These are phyloP conservation scores for Strobilomyces echinocephalus DNA, from an alignment of 768 basidiomycete species.

Conservation along the genomic window DNA sequence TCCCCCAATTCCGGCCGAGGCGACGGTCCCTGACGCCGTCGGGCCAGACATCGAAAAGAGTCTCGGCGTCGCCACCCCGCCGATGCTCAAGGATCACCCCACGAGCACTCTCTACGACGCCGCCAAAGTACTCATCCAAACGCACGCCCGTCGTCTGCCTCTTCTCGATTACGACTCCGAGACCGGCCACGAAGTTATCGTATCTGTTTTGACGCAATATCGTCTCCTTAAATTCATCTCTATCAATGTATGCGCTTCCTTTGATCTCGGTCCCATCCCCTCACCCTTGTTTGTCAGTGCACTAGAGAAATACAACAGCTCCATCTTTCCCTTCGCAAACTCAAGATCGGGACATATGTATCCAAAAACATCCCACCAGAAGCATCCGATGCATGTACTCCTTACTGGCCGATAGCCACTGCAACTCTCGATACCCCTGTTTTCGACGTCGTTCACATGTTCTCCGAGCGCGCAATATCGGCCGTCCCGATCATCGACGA, in stretches of 20 bases:
- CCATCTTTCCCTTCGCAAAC: conserved; percentile 72
- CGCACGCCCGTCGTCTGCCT: conserved; percentile 91
- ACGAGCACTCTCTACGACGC: conserved; percentile 86
- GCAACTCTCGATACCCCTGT: conserved; percentile 89
- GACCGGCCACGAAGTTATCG: conserved; percentile 92
- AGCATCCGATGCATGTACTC: conserved; percentile 52
- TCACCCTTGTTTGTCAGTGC: conserved; percentile 49
- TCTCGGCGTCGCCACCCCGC: conserved; percentile 88
- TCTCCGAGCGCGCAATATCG: conserved; percentile 90
- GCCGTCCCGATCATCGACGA: conserved; percentile 96
- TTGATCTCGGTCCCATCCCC: conserved; percentile 5
- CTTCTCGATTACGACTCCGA: conserved; percentile 90
- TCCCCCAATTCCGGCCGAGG: conserved; percentile 8
- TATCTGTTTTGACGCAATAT: conserved; percentile 95
- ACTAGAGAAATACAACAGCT: conserved; percentile 77
- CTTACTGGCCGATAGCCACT: conserved; percentile 87
- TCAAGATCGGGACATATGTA: conserved; percentile 94
- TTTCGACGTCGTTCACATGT: conserved; percentile 98
- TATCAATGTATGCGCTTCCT: conserved; percentile 68
- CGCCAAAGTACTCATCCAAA: conserved; percentile 84
- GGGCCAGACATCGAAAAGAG: conserved; percentile 84
- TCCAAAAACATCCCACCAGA: conserved; percentile 45
- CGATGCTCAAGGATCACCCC: conserved; percentile 85
- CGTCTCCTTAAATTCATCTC: conserved; percentile 97
- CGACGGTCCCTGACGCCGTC: not conserved